These are phyloP conservation scores for Trypanosoma boissoni DNA, from an alignment of 208 protist genomes.

Conservation along the genomic window DNA sequence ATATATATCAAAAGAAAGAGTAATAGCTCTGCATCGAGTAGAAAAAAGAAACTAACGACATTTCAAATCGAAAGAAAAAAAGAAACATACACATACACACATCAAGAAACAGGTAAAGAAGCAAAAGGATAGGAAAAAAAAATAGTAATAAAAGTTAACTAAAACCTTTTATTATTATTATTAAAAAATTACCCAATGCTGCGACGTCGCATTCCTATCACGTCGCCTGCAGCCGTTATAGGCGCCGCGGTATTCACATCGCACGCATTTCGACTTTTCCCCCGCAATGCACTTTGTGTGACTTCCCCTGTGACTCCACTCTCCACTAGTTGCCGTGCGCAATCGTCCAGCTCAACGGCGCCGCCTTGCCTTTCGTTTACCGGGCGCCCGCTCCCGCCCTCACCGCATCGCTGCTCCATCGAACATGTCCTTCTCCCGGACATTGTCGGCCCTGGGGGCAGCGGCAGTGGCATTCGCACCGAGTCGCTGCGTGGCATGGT, in stretches of 20 bases:
- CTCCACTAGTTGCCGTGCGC: background rate
- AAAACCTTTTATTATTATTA: background rate
- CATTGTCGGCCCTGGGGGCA: background rate
- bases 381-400: slow-evolving; percentile 2
- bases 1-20: too few species aligned
- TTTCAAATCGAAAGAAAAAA: background rate
- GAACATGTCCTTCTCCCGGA: slow-evolving; percentile 28
- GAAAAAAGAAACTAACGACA: background rate
- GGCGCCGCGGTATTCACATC: background rate
- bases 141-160: background rate
- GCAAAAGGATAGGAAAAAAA: background rate
- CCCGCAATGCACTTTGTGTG: background rate
- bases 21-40: too few species aligned
- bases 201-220: slow-evolving; percentile 10
- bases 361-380: background rate
- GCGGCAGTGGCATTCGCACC: slow-evolving; percentile 20
- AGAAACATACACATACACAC: slow-evolving; percentile 1
- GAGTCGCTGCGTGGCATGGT: slow-evolving; percentile 51
- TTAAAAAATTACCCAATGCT: slow-evolving; percentile 1
- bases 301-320: background rate
- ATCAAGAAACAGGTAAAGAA: slow-evolving; percentile 4
- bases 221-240: background rate
- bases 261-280: background rate
- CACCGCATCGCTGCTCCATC: slow-evolving; percentile 28
- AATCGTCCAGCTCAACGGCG: slow-evolving; percentile 11